Conservation (phyloP, 306 rosid species). For the Pyrus betulifolia region DNA sequence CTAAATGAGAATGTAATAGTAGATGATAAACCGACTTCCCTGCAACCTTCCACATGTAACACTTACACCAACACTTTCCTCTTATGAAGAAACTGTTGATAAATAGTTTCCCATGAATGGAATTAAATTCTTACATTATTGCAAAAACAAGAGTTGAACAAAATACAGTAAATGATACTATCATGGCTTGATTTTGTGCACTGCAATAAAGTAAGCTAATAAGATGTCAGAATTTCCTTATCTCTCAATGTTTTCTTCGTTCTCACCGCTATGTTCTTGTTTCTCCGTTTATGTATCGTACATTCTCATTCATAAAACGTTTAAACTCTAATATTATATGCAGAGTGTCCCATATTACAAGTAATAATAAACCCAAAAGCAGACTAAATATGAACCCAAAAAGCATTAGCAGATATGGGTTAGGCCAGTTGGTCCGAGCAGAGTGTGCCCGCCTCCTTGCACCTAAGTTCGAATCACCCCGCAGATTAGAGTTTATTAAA, state of each 20-base stretch:
- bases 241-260: not conserved
- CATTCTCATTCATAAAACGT: not conserved
- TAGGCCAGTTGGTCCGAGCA: not conserved
- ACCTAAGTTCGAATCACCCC: not conserved
- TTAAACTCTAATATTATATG: not conserved
- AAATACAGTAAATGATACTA: not conserved
- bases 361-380: not conserved
- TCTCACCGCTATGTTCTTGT: not conserved
- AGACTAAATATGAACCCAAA: not conserved
- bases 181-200: not conserved
- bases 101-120: not conserved
- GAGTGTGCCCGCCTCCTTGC: not conserved
- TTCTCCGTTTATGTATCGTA: not conserved
- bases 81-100: not conserved
- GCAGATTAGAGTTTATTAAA: not conserved
- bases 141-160: not conserved
- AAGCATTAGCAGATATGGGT: not conserved
- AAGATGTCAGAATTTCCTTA: not conserved
- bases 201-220: not conserved
- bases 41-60: not conserved
- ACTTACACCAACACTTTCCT: not conserved
- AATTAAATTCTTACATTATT: not conserved
- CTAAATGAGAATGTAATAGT: not conserved
- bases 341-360: not conserved
- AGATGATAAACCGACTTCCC: not conserved